Conservation (phyloP, 805 yeast species). For the Hermanozyma aechmeae region DNA sequence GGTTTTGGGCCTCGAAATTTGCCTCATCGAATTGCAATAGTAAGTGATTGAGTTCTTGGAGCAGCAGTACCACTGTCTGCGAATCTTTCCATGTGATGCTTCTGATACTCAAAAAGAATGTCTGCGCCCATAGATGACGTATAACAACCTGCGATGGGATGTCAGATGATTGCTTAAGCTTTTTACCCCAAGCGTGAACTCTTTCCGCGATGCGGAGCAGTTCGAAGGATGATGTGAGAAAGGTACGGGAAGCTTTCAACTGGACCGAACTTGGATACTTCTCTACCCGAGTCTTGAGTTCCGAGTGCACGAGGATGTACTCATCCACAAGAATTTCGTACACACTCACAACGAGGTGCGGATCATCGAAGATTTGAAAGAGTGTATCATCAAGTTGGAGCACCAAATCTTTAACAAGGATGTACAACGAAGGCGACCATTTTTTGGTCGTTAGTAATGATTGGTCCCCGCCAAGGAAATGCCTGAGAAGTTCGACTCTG, state of each 20-base stretch:
- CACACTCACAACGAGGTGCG: constrained; percentile 25
- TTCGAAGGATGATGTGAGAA: too few relatives aligned
- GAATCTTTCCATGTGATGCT: constrained; percentile 22
- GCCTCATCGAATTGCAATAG: constrained; percentile 2
- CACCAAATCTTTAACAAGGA: constrained; percentile 23
- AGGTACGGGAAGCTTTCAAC: too few relatives aligned
- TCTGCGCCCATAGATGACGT: constrained; percentile 23
- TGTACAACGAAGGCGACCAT: background rate
- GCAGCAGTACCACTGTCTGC: constrained; percentile 14
- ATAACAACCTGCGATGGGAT: background rate
- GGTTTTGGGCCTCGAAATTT: constrained; percentile 29
- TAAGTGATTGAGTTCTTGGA: constrained; percentile 10
- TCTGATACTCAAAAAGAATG: too few relatives aligned
- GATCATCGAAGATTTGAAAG: constrained; percentile 7
- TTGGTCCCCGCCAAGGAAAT: constrained; percentile 14
- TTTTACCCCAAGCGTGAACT: constrained; percentile 39
- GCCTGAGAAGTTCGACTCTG: constrained; percentile 15
- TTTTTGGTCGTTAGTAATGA: background rate
- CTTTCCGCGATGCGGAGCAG: constrained; percentile 31
- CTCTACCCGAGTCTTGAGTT: constrained; percentile 20
- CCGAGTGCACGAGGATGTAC: constrained; percentile 26
- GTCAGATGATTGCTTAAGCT: constrained; percentile 17
- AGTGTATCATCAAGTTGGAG: constrained; percentile 20
- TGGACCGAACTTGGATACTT: too few relatives aligned
- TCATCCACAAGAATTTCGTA: constrained; percentile 39